Evolutionary conservation across 192 early-diverging fungal species (phyloP).

Genomic region (Rhizophagus sp.): DNA sequence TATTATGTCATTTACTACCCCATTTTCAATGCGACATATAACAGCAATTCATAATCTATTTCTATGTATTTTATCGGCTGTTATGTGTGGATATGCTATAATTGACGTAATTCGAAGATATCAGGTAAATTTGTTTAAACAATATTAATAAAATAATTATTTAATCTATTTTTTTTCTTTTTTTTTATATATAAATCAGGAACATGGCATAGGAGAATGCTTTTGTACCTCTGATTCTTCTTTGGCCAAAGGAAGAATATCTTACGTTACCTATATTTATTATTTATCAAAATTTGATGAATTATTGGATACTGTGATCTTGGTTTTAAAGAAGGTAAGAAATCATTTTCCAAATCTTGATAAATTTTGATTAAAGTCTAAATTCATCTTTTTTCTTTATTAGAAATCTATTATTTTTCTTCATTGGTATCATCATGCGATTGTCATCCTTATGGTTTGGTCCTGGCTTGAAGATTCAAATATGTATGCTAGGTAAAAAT

Average conservation of each 20-base stretch:
- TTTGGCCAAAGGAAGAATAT: constrained; percentile 33
- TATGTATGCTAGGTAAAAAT: constrained; percentile 38
- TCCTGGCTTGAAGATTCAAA: constrained; percentile 46
- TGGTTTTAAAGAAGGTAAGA: constrained; percentile 53
- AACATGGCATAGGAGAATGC: constrained; percentile 41
- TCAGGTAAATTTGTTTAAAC: constrained; percentile 11
- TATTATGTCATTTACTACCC: constrained; percentile 2
- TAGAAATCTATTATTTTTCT: constrained; percentile 55
- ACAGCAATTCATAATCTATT: constrained; percentile 32
- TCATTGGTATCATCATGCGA: constrained; percentile 56
- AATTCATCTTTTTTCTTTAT: not conserved
- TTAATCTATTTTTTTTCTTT: not conserved
- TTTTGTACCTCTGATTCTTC: constrained; percentile 43
- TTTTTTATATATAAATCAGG: constrained; percentile 20
- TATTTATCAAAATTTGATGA: constrained; percentile 52
- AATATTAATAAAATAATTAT: not conserved
- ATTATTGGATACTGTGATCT: constrained; percentile 52
- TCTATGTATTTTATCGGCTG: constrained; percentile 38
- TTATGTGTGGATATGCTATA: constrained; percentile 37
- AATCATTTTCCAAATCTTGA: not conserved
- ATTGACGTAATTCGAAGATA: constrained; percentile 17
- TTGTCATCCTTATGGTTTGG: constrained; percentile 58
- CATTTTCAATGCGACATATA: constrained; percentile 26
- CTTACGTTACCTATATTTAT: constrained; percentile 48
- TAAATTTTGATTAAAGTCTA: not conserved